A percentile compares a stretch with the other conserved stretches of the same genome.
These are phyloP conservation scores for Fragaria vesca DNA, from an alignment of 306 rosid genomes.

Conservation along the genomic window DNA sequence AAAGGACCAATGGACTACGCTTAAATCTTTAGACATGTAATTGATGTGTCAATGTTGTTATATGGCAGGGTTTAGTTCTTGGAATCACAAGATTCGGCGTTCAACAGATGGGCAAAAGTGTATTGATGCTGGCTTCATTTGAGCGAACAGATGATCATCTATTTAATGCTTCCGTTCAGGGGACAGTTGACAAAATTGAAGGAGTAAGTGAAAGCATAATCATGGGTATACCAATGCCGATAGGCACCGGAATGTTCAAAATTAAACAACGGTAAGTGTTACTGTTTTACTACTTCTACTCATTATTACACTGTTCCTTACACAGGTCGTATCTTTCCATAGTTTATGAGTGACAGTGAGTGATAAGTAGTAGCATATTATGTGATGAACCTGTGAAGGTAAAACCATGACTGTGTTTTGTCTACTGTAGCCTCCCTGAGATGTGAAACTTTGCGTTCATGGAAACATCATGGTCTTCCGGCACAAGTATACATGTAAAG, in stretches of 20 bases:
- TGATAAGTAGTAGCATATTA: not conserved
- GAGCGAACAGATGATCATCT: slow-evolving; percentile 84
- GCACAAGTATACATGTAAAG: not conserved
- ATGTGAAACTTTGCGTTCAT: not conserved
- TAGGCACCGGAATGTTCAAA: slow-evolving; percentile 89
- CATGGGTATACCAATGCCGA: slow-evolving; percentile 85
- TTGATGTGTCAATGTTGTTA: slow-evolving; percentile 15
- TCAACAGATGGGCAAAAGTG: slow-evolving; percentile 87
- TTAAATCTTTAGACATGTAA: slow-evolving; percentile 9
- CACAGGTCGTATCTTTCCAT: not conserved
- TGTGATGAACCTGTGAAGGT: not conserved
- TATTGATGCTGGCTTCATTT: slow-evolving; percentile 88
- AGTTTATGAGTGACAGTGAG: not conserved
- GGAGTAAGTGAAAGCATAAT: slow-evolving; percentile 89
- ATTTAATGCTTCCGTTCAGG: slow-evolving; percentile 66
- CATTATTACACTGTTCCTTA: not conserved
- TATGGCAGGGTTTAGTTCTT: slow-evolving; percentile 72
- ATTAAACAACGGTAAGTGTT: slow-evolving; percentile 70
- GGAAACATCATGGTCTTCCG: not conserved
- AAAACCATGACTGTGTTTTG: not conserved
- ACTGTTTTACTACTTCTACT: not conserved
- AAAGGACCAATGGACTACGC: not conserved
- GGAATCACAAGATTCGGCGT: slow-evolving; percentile 96
- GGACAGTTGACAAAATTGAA: slow-evolving; percentile 71
- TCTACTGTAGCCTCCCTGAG: not conserved